Evolutionary conservation across 345 rosid species (phyloP).

Genomic region (Orychophragmus violaceus): DNA sequence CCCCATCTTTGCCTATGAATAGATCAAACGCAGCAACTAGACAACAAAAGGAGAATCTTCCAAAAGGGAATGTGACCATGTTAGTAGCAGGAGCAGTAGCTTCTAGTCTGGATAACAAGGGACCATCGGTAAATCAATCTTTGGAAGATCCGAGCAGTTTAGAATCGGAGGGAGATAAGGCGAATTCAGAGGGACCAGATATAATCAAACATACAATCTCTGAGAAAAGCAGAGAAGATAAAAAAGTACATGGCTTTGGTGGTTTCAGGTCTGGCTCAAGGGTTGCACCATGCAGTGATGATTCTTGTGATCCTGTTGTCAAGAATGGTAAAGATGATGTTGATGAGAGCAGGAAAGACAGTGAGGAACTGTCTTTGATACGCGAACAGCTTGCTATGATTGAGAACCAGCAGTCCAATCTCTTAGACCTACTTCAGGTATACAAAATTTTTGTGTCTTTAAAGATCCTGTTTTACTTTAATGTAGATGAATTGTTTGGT

Average conservation of each 20-base stretch:
- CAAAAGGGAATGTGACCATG: slow-evolving; percentile 26
- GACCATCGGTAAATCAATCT: slow-evolving; percentile 20
- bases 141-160: slow-evolving; percentile 13
- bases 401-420: slow-evolving; percentile 79
- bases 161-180: slow-evolving; percentile 33
- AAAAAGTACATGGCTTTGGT: slow-evolving; percentile 30
- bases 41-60: slow-evolving; percentile 34
- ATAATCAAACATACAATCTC: slow-evolving; percentile 47
- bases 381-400: slow-evolving; percentile 77
- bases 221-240: slow-evolving; percentile 26
- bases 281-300: slow-evolving; percentile 52
- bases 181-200: slow-evolving; percentile 35
- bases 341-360: slow-evolving; percentile 42
- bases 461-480: background rate
- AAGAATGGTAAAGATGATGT: slow-evolving; percentile 31
- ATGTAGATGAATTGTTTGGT: background rate
- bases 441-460: slow-evolving; percentile 6
- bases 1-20: slow-evolving; percentile 38
- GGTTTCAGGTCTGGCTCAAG: slow-evolving; percentile 56
- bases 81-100: background rate
- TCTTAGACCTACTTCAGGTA: slow-evolving; percentile 81
- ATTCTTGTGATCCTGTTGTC: slow-evolving; percentile 28
- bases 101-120: slow-evolving; percentile 21
- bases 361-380: slow-evolving; percentile 65
- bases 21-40: slow-evolving; percentile 24